Conservation (phyloP, 805 yeast genomes). For the Pichia pseudocactophila region DNA sequence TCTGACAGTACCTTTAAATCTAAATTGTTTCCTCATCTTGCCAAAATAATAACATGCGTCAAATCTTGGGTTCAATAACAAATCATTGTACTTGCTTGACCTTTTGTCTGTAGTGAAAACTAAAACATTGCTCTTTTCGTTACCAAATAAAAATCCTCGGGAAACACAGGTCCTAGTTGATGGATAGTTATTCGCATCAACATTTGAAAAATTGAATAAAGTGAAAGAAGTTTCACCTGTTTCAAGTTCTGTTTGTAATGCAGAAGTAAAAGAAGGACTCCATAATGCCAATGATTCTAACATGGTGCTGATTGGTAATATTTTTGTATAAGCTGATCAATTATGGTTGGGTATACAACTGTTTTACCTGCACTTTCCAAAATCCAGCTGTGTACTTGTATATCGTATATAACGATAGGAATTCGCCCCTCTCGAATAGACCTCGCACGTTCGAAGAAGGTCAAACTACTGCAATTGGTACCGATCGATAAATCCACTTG, state of each 20-base stretch:
- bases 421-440: too few species aligned
- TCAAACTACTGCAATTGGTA: too few species aligned
- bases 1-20: constrained; percentile 61
- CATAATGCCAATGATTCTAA: constrained; percentile 52
- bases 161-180: constrained; percentile 60
- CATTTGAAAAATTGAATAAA: constrained; percentile 61
- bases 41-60: constrained; percentile 75
- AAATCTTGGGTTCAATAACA: constrained; percentile 42
- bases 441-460: background rate
- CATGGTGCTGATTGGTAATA: constrained; percentile 8
- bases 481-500: too few species aligned
- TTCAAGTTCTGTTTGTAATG: constrained; percentile 39
- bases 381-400: too few species aligned
- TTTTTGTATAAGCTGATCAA: too few species aligned
- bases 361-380: too few species aligned
- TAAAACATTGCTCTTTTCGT: constrained; percentile 55
- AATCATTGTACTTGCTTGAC: constrained; percentile 51
- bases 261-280: constrained; percentile 57
- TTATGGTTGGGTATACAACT: too few species aligned
- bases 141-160: constrained; percentile 69
- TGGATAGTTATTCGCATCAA: constrained; percentile 47
- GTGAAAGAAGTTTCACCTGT: constrained; percentile 36
- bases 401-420: too few species aligned
- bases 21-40: constrained; percentile 53
- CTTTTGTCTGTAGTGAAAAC: constrained; percentile 67